Base-by-base conservation (phyloP, 805 yeast species). In the Saccharomycopsis sp. region DNA sequence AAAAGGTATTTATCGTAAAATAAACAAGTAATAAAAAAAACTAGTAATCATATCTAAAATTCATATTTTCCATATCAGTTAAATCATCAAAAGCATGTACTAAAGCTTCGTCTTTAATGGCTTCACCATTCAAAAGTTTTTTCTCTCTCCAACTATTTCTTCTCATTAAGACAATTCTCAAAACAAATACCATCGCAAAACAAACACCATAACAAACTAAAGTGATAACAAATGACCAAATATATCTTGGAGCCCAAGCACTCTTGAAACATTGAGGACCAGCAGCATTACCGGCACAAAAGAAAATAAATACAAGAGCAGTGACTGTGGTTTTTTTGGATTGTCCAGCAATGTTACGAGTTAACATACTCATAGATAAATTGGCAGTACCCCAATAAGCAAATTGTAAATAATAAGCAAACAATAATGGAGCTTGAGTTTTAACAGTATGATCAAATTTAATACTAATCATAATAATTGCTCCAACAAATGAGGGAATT, bases 281-380 rank as follows among this genome's bases (percentile, higher is more conserved):
- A 38, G 64, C 56, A 35, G 71, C 56, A 51, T 72, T 74, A 19
- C 79, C 79, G 10, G 62, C 69, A 30, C 83, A 74, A 54, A 78
- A 81, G 4, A 74, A 78, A 42, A 80, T 67, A 57, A 80, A 66
- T 34, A 69, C 69, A 27, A 76, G 56, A 4, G 73, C 70, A 51
- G 64, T 70, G 3, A 61, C 66, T 2, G 69, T 60, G 37, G 63
- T 56, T 52, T 79, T 76, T 58, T 83, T 83, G n/a, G 88, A 79
- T 45, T 74, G 72, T 9, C 92, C 92, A 2, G 87, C 77, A 28
- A 77, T 69, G 54, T 81, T 69, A 19, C 53, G 39, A 5, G 57
- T 51, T 10, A 54, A 29, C 33, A 50, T 39, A 23, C 46, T 50
- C 46, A 48, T 39, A 13, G 55, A 53, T 21, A 54, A 35, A 12